Evolutionary conservation across 352 stramenopile genomes (phyloP).

Genomic region (Phytophthora tentaculata): DNA sequence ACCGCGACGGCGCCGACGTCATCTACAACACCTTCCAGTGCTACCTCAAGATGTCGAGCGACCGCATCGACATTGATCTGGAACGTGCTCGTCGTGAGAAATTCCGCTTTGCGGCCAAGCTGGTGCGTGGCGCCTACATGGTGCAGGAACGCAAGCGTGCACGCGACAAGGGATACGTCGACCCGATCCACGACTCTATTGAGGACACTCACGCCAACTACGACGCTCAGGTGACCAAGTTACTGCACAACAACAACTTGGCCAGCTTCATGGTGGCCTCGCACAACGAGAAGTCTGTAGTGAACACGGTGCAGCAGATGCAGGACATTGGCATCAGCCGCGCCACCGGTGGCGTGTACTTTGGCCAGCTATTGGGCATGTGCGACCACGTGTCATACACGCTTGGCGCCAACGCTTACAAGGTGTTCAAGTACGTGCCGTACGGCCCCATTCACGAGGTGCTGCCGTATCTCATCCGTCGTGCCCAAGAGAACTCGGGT

Average conservation of each 20-base stretch:
- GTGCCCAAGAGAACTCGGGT: slow-evolving; percentile 96
- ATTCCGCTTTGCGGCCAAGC: slow-evolving; percentile 97
- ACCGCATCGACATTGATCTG: slow-evolving; percentile 93
- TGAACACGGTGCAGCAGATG: slow-evolving; percentile 94
- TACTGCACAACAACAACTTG: slow-evolving; percentile 87
- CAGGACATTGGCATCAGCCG: slow-evolving; percentile 86
- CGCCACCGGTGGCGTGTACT: slow-evolving; percentile 86
- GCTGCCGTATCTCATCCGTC: slow-evolving; percentile 97
- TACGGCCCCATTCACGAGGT: slow-evolving; percentile 97
- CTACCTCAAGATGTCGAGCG: slow-evolving; percentile 95
- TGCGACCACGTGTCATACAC: slow-evolving; percentile 97
- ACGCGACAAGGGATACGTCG: slow-evolving; percentile 72
- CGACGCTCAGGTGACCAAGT: slow-evolving; percentile 89
- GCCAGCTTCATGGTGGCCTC: slow-evolving; percentile 98
- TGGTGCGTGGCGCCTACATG: slow-evolving; percentile 99
- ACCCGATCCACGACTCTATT: slow-evolving; percentile 94
- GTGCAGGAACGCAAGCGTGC: slow-evolving; percentile 94
- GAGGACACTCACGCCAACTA: slow-evolving; percentile 96
- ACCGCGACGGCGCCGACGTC: slow-evolving; percentile 80
- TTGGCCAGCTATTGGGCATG: slow-evolving; percentile 98
- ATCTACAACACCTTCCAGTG: slow-evolving; percentile 99
- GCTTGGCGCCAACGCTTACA: slow-evolving; percentile 92
- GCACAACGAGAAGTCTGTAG: slow-evolving; percentile 96
- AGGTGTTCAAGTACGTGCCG: slow-evolving; percentile 98
- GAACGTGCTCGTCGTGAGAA: slow-evolving; percentile 90